Percentiles rank a stretch among this genome's conserved stretches.
Conservation (phyloP, 2,329 filamentous ascomycete genomes). For the Ophiostoma australiae region DNA sequence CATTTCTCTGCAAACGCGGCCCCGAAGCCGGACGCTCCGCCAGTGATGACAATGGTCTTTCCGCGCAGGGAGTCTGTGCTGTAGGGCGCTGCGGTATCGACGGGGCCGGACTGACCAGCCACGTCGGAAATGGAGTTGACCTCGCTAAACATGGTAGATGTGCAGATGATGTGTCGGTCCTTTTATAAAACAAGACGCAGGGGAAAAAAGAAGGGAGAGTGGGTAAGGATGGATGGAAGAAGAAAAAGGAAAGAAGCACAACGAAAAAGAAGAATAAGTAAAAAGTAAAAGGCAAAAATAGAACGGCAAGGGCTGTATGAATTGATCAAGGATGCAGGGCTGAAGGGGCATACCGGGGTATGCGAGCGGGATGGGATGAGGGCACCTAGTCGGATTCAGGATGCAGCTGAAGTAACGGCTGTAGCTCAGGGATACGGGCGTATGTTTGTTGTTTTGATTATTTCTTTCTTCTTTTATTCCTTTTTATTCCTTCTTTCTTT, state of each 20-base stretch:
- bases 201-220: too few relatives aligned
- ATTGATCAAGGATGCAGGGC: too few relatives aligned
- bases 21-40: slow-evolving; percentile 58
- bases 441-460: too few relatives aligned
- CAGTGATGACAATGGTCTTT: slow-evolving; percentile 59
- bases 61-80: slow-evolving; percentile 43
- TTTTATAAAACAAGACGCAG: neutral
- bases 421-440: too few relatives aligned
- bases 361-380: too few relatives aligned
- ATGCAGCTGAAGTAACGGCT: too few relatives aligned
- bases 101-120: slow-evolving; percentile 31
- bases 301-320: too few relatives aligned
- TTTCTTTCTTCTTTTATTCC: neutral
- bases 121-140: neutral
- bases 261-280: neutral
- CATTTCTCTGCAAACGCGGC: slow-evolving; percentile 49
- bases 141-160: neutral
- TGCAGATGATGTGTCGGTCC: neutral
- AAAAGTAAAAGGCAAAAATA: too few relatives aligned
- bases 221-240: neutral
- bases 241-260: neutral
- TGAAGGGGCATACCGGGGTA: too few relatives aligned
- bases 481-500: neutral
- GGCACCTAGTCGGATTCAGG: too few relatives aligned
- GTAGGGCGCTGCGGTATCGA: slow-evolving; percentile 44